Base-by-base conservation (phyloP, 1,284 basidiomycete genomes). In the Xanthoconium separans region DNA sequence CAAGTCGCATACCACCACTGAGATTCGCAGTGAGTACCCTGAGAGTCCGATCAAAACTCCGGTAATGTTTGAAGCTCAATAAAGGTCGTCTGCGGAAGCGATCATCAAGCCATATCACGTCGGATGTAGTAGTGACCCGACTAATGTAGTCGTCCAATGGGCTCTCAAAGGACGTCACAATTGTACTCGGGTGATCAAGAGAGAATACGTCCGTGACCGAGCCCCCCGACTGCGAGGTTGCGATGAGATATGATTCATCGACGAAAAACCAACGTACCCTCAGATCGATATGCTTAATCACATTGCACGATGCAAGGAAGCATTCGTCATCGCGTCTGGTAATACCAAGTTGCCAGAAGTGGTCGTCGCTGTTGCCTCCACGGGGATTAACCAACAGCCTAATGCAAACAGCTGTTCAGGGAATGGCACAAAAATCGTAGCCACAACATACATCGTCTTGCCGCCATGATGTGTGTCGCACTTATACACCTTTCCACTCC, bases 71-170 rank as follows among this genome's bases (percentile, higher is more conserved):
- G 60, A 80, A 79, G 8, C 77, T 79, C 11, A 91, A 60, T 3
- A 91, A 60, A 16, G 88, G 85, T 54, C 72, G 79, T 22, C 64
- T 65, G 13, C 77, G 66, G 62, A 75, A 78, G 31, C 88, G 79
- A 39, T 76, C 70, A 61, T 91, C 89, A 30, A 90, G 64, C 87
- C 87, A 91, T 15, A 85, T 55, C 20, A 91, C 62, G 44, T 85
- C 76, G 3, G 70, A 73, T 0, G 85, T 90, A 1, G 87, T 82
- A 36, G 75, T 77, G 6, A 87, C 60, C 11, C 79, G 77, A 27
- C 81, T 62, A 22, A 82, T 67, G 41, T 77, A 65, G 56, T 83
- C 76, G 9, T 68, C 59, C 6, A 55, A 55, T 18, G 71, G 66
- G 53, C 75, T 66, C 58, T 83, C 81, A 33, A 84, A 69, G 36